Conservation (phyloP, 202 grass and related monocot species). For the Schoenoplectus tabernaemontani region DNA sequence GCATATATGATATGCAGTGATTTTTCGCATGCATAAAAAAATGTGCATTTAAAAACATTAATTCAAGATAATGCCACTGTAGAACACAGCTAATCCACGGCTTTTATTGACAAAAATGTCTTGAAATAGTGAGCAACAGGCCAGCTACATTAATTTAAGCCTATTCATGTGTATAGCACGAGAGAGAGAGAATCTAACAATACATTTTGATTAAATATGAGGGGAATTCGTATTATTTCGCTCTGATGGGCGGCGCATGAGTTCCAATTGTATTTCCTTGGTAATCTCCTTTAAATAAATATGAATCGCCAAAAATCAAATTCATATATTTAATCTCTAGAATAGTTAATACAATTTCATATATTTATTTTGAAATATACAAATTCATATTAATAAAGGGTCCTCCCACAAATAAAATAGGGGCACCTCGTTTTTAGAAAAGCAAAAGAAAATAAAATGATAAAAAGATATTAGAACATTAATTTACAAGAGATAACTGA, state of each 20-base stretch:
- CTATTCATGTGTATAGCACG: background rate
- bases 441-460: too few relatives aligned
- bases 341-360: background rate
- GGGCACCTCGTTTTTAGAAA: background rate
- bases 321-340: background rate
- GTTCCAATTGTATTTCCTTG: background rate
- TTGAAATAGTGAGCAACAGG: background rate
- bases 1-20: too few relatives aligned
- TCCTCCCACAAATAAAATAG: too few relatives aligned
- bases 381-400: too few relatives aligned
- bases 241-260: background rate
- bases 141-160: background rate
- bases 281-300: background rate
- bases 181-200: too few relatives aligned
- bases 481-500: too few relatives aligned
- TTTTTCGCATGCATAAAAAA: too few relatives aligned
- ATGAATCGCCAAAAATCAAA: background rate
- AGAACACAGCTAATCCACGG: background rate
- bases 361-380: too few relatives aligned
- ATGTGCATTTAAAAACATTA: too few relatives aligned
- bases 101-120: background rate
- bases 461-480: too few relatives aligned
- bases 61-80: background rate
- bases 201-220: background rate
- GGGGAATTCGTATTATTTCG: background rate